Conservation (phyloP, 306 rosid species). For the Vigna nakashimae region DNA sequence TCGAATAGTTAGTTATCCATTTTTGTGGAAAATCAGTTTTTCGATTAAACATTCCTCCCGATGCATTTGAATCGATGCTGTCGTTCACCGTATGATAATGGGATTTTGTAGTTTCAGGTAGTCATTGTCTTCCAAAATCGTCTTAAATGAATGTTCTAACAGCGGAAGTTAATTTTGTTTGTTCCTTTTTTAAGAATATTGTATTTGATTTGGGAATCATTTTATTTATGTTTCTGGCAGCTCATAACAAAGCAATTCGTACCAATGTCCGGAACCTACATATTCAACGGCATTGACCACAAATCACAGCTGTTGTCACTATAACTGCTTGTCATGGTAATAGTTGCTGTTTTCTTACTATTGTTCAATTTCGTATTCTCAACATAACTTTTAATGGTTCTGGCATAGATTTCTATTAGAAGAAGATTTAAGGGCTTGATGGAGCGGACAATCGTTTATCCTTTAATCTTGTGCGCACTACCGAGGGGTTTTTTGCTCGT, state of each 20-base stretch:
- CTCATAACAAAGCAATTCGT: conserved; percentile 94
- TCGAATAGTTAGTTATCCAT: background rate
- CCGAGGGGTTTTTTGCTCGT: conserved; percentile 28
- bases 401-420: conserved; percentile 42
- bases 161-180: conserved; percentile 7
- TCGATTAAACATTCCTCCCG: background rate
- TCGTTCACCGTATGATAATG: background rate
- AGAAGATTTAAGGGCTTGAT: conserved; percentile 45
- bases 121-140: background rate
- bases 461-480: background rate
- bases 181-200: background rate
- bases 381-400: conserved; percentile 4
- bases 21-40: background rate
- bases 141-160: background rate
- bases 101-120: background rate
- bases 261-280: conserved; percentile 85
- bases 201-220: conserved; percentile 26
- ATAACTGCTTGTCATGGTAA: conserved; percentile 45
- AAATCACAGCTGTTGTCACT: conserved; percentile 83
- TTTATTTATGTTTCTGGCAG: conserved; percentile 50
- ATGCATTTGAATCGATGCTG: background rate
- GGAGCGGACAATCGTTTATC: conserved; percentile 22
- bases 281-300: conserved; percentile 96
- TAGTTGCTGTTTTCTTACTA: conserved; percentile 17
- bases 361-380: conserved; percentile 14